These are phyloP conservation scores for Tricholoma sp. DNA, from an alignment of 768 basidiomycete genomes.

Conservation along the genomic window DNA sequence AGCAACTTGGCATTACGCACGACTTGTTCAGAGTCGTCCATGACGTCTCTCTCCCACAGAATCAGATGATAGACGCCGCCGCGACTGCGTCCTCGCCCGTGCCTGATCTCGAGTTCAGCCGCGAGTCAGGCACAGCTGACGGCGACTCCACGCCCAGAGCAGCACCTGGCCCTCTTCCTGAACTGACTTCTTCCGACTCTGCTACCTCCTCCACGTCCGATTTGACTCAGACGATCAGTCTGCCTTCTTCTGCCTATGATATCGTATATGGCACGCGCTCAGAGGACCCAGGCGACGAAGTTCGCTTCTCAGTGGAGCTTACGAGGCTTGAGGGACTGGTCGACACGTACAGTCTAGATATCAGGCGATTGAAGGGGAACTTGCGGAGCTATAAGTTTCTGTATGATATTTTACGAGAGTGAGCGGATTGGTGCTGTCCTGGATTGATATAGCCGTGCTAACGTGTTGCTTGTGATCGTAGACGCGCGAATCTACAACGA, in stretches of 20 bases:
- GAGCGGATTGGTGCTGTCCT: constrained; percentile 17
- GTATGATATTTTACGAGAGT: constrained; percentile 70
- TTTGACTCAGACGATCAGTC: constrained; percentile 33
- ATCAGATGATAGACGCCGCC: too few relatives aligned
- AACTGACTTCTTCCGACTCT: constrained; percentile 19
- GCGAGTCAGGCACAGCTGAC: background rate
- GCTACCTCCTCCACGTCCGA: constrained; percentile 50
- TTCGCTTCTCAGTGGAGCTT: constrained; percentile 89
- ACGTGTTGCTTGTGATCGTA: background rate
- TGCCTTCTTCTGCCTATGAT: background rate
- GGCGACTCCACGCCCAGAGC: constrained; percentile 1
- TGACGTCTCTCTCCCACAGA: too few relatives aligned
- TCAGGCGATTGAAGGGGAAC: constrained; percentile 83
- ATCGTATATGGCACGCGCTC: constrained; percentile 47
- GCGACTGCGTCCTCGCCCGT: background rate
- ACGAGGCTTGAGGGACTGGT: constrained; percentile 80
- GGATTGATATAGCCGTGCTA: background rate
- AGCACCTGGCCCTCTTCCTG: background rate
- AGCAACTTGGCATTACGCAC: background rate
- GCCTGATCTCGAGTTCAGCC: background rate
- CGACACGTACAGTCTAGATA: constrained; percentile 83
- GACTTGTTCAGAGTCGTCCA: background rate
- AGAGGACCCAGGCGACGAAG: constrained; percentile 84
- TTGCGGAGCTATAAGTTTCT: constrained; percentile 81
- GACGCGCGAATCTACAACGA: constrained; percentile 3